Conservation (phyloP, 2,329 filamentous ascomycete genomes). For the Arthrobotrys iridis region DNA sequence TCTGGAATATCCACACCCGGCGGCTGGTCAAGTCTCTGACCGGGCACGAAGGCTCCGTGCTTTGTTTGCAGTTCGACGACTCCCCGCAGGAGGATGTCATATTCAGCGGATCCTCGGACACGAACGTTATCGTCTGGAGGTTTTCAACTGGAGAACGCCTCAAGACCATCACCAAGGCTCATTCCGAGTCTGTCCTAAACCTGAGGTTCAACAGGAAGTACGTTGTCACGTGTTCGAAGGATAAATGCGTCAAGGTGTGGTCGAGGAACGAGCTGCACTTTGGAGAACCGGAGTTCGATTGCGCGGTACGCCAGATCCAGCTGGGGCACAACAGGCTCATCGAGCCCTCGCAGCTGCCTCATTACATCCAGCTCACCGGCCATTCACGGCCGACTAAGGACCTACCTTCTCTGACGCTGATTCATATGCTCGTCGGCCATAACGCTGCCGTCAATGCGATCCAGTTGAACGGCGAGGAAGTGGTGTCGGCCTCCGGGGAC, state of each 20-base stretch:
- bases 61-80: constrained; percentile 95
- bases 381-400: constrained; percentile 62
- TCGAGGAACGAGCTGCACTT: constrained; percentile 76
- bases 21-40: constrained; percentile 78
- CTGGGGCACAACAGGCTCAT: constrained; percentile 54
- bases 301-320: constrained; percentile 49
- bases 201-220: constrained; percentile 91
- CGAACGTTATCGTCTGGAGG: constrained; percentile 86
- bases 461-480: constrained; percentile 82
- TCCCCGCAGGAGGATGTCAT: constrained; percentile 87
- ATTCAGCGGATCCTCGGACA: constrained; percentile 95
- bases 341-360: constrained; percentile 56
- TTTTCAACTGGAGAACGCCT: constrained; percentile 90
- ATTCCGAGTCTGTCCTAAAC: constrained; percentile 91
- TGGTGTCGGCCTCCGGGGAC: constrained; percentile 95
- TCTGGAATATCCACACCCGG: constrained; percentile 87
- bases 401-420: constrained; percentile 75
- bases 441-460: constrained; percentile 94
- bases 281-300: constrained; percentile 63
- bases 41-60: constrained; percentile 84
- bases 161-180: constrained; percentile 78
- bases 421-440: constrained; percentile 84
- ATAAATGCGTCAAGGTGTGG: constrained; percentile 96
- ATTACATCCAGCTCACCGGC: constrained; percentile 62
- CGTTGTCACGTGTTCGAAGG: constrained; percentile 95